Base-by-base conservation (phyloP, 495 filamentous ascomycete species). In the Penicillium malachiteum region DNA sequence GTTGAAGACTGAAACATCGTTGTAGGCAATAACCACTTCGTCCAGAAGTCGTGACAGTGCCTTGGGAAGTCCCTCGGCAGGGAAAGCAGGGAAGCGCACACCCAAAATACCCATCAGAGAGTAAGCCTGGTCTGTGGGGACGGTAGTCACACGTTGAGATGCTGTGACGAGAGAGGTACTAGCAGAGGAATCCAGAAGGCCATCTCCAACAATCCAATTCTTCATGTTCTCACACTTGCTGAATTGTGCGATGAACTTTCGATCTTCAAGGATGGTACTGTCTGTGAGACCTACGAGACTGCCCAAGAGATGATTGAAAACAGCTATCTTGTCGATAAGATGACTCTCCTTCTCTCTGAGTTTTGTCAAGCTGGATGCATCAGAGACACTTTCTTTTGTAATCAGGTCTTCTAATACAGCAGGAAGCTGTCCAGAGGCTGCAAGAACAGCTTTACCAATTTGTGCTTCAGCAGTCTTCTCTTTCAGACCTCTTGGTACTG, bases 41-140 rank as follows among this genome's bases (percentile, higher is more conserved):
- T 61, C 58, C 18, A 61, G n/a, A 12, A 61, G 49, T 4, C 58
- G 54, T 16, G 58, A 31, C 7, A 61, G 45, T 8, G 58, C 58
- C 37, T 61, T 61, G 13, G 50, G 50, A 5, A 62, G 47, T 8
- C 59, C 59, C 31, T 62, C 59, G 7, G 59, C 59, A 5, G 59
- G 50, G 18, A 62, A 62, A 0, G 55, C 59, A 9, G 59, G 54
- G 33, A 62, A 62, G 10, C 51, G 45, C 21, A 62, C 59, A 6
- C 59, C 59, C 1, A 62, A 34, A 33, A 62, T 55, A 51, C 59
- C 59, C 59, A 62, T 62, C 46, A 62, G 40, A 13, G 59, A 62
- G 47, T 62, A 62, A 13, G 55, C 59, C 32, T 62, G 45, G 35
- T 62, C 59, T 10, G 55, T 58, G 3, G 54, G 14, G 11, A 55